Percentiles rank a stretch among this genome's conserved stretches.
These are phyloP conservation scores for Bromus sterilis DNA, from an alignment of 176 grass and related monocot species.

Conservation along the genomic window DNA sequence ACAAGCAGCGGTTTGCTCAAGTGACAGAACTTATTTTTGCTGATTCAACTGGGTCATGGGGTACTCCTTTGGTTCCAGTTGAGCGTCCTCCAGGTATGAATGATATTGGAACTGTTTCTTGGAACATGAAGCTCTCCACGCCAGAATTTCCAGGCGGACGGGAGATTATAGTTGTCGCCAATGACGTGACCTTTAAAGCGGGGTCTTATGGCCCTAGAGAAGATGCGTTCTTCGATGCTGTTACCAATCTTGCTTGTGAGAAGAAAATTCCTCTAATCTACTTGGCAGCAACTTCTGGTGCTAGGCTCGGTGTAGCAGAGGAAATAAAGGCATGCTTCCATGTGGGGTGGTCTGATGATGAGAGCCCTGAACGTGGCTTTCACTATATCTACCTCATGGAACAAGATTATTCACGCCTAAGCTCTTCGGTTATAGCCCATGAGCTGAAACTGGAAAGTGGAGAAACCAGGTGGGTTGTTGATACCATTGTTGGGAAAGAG, in stretches of 20 bases:
- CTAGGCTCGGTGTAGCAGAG: conserved; percentile 83
- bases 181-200: conserved; percentile 90
- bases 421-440: conserved; percentile 83
- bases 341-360: conserved; percentile 86
- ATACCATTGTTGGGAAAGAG: conserved; percentile 88
- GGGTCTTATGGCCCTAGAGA: conserved; percentile 96
- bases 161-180: conserved; percentile 91
- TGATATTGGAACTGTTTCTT: conserved; percentile 85
- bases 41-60: conserved; percentile 65
- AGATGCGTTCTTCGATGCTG: conserved; percentile 92
- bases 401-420: conserved; percentile 64
- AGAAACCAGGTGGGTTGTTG: conserved; percentile 88
- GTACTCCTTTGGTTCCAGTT: conserved; percentile 57
- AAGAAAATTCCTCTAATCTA: conserved; percentile 98
- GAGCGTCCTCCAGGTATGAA: conserved; percentile 70
- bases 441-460: conserved; percentile 72
- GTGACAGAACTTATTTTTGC: conserved; percentile 73
- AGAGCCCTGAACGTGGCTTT: conserved; percentile 84
- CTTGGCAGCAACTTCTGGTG: conserved; percentile 88
- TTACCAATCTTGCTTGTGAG: conserved; percentile 82
- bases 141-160: conserved; percentile 81
- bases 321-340: conserved; percentile 93
- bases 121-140: conserved; percentile 86
- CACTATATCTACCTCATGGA: conserved; percentile 90
- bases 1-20: conserved; percentile 45